These are phyloP conservation scores for Echeveria elegans DNA, from an alignment of 164 flowering plant genomes.

Conservation along the genomic window DNA sequence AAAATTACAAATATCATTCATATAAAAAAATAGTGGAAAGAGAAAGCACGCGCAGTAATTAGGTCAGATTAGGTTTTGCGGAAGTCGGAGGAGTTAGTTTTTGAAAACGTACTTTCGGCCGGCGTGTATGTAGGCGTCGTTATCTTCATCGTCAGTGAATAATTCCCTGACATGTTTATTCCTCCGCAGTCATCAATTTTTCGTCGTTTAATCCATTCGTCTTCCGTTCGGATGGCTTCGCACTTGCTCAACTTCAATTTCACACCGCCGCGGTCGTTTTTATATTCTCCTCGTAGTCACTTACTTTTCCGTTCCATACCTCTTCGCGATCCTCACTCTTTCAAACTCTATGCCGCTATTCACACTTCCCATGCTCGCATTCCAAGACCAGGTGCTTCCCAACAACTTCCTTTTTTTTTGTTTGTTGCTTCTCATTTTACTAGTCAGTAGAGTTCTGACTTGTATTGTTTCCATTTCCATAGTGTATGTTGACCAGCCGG, in stretches of 20 bases:
- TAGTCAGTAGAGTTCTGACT: background rate
- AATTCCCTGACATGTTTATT: background rate
- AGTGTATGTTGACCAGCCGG: background rate
- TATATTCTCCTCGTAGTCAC: background rate
- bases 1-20: too few species aligned
- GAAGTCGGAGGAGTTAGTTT: too few species aligned
- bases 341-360: background rate
- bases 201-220: background rate
- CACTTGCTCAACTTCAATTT: background rate
- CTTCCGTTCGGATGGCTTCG: conserved; percentile 1
- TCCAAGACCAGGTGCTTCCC: conserved; percentile 6
- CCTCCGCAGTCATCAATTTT: background rate
- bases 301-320: background rate
- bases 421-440: background rate
- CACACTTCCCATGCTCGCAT: conserved; percentile 1
- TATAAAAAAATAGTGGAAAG: too few species aligned
- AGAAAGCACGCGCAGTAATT: too few species aligned
- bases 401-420: background rate
- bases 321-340: background rate
- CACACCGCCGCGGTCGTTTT: background rate
- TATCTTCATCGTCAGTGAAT: background rate
- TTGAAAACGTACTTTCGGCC: too few species aligned
- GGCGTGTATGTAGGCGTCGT: too few species aligned
- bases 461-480: background rate
- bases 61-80: too few species aligned